Evolutionary conservation across 306 rosid species (phyloP).

Genomic region (Fragaria ananassa): DNA sequence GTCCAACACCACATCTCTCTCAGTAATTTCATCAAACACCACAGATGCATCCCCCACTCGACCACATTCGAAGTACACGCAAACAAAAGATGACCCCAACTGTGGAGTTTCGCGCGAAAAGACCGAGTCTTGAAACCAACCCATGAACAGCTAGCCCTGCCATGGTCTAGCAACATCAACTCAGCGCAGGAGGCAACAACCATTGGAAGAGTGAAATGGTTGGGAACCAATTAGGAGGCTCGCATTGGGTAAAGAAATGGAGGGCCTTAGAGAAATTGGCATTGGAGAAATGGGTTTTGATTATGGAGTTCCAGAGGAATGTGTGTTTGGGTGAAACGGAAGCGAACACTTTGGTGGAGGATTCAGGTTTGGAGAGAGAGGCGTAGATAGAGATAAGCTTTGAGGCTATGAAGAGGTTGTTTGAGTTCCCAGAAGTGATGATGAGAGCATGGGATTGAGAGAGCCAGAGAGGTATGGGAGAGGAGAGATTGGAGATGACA

Average conservation of each 20-base stretch:
- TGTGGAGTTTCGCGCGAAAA: constrained; percentile 32
- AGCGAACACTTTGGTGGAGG: constrained; percentile 40
- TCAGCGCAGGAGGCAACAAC: constrained; percentile 54
- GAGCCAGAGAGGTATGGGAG: constrained; percentile 38
- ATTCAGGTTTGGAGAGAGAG: constrained; percentile 36
- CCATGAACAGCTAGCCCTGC: constrained; percentile 47
- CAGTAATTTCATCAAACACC: constrained; percentile 60
- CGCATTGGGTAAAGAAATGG: constrained; percentile 54
- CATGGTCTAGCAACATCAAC: constrained; percentile 31
- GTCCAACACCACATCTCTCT: constrained; percentile 84
- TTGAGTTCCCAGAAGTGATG: constrained; percentile 65
- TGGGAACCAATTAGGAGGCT: constrained; percentile 34
- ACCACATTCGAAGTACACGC: constrained; percentile 53
- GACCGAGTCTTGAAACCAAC: constrained; percentile 47
- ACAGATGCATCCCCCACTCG: constrained; percentile 36
- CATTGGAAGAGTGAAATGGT: constrained; percentile 63
- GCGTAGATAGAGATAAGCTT: constrained; percentile 69
- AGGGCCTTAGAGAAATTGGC: constrained; percentile 36
- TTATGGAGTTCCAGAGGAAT: constrained; percentile 73
- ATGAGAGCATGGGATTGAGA: constrained; percentile 50
- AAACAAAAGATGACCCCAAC: constrained; percentile 67
- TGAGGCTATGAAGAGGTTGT: constrained; percentile 63
- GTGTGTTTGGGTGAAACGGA: constrained; percentile 44
- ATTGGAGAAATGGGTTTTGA: constrained; percentile 65
- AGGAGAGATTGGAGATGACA: constrained; percentile 38